Evolutionary conservation across 345 rosid species (phyloP), one percentile per base, ranked within the genome.

Genomic region (Populus alba): DNA sequence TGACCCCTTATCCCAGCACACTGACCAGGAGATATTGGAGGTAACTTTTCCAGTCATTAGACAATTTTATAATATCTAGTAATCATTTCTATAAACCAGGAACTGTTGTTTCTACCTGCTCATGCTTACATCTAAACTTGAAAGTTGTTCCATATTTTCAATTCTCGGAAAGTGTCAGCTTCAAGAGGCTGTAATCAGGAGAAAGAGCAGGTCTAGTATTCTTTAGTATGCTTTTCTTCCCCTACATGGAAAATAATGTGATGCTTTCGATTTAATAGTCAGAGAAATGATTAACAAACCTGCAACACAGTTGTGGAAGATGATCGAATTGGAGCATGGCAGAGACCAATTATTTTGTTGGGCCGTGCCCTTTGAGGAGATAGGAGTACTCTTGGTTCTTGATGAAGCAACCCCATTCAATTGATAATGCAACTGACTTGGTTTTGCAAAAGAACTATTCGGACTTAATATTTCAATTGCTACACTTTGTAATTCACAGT

Each of bases 331-430:
- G 99, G 98, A 96, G 98, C 87, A 92, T 92, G 94, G 71, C 99
- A 96, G 76, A 83, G 98, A 71, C 99, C 99, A 96, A 37, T 37
- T 92, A 74, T 94, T 94, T 81, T 92, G 98, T 76, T 94, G 80
- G 99, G 99, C 4, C 95, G 99, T 20, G 97, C 95, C 1, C 97
- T 96, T 72, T 70, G 78, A 91, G 91, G 85, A 94, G 97, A n/a
- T 77, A 85, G 93, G 76, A n/a, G 77, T 96, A 63, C 77, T 96
- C n/a, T n/a, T 96, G 73, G 98, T 94, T 68, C 94, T 96, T 0
- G 97, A 96, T 70, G 98, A 94, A 91, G 99, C 98, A 38, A 94
- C 99, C 2, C 98, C 98, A 17, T 96, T n/a, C 99, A 0, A 92
- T 94, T 41, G 99, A 96, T 83, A 96, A 92, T 75, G 90, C 98